Evolutionary conservation across 139 green algal species (phyloP).

Genomic region (Chlorella sp.): DNA sequence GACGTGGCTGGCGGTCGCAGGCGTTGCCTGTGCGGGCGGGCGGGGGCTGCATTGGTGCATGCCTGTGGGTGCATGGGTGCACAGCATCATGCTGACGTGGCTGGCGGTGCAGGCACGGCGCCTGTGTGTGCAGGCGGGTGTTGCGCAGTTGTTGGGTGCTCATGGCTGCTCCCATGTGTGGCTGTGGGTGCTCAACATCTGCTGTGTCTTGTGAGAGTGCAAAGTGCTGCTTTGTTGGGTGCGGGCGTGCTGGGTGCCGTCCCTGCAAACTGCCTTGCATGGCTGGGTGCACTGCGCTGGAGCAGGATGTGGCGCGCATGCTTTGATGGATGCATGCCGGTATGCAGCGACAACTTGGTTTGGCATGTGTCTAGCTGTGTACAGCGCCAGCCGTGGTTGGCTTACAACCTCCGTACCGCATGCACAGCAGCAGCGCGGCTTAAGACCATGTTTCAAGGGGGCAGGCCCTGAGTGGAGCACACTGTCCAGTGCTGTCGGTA

Average conservation of each 20-base stretch:
- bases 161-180: background rate
- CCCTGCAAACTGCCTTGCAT: background rate
- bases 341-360: background rate
- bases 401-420: no score
- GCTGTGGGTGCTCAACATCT: no score
- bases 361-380: background rate
- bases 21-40: background rate
- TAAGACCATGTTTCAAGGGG: no score
- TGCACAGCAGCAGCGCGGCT: no score
- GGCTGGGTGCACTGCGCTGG: background rate
- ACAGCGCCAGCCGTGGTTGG: no score
- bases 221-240: background rate
- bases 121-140: background rate
- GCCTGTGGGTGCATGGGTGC: no score
- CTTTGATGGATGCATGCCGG: background rate
- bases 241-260: no score
- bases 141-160: background rate
- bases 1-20: conserved; percentile 46
- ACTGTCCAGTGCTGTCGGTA: no score
- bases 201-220: no score
- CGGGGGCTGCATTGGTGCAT: background rate
- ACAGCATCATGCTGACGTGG: conserved; percentile 75
- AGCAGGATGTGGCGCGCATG: background rate
- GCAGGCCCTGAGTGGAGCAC: no score
- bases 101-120: conserved; percentile 26